phyloP scores from a whole-genome alignment of 2,329 filamentous ascomycete species.

The Xylaria sp. region DNA sequence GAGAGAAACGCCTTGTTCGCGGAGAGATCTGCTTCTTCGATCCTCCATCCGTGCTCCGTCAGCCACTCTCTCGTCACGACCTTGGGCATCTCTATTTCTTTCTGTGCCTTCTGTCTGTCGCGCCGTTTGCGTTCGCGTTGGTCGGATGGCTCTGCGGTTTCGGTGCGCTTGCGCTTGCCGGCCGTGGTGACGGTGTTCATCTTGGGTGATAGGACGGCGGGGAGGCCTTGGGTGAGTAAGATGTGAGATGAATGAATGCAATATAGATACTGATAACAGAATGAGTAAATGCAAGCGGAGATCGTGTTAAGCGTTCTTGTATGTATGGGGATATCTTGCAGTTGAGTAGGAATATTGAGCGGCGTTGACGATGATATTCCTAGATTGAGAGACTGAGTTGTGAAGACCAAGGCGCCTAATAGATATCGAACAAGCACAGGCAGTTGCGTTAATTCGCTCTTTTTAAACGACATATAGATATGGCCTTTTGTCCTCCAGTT shows the following conservation, averaged over 20 bases:
- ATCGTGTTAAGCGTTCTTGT: not conserved
- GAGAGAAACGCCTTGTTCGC: slow-evolving; percentile 23
- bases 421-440: not conserved
- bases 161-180: not conserved
- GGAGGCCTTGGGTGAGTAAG: not conserved
- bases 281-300: not conserved
- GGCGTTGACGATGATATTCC: not conserved
- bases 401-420: too few relatives aligned
- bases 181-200: too few relatives aligned
- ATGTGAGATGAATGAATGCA: not conserved
- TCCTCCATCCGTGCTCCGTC: slow-evolving; percentile 5
- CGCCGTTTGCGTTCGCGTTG: not conserved
- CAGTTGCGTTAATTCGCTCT: not conserved
- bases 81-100: not conserved
- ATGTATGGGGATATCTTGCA: not conserved
- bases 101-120: not conserved
- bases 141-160: not conserved
- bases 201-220: not conserved
- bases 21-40: not conserved
- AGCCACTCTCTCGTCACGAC: not conserved
- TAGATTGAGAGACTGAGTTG: not conserved
- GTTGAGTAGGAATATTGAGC: not conserved
- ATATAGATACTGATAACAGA: not conserved
- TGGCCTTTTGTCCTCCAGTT: not conserved
- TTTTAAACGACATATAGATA: not conserved